phyloP scores from a whole-genome alignment of 1,139 yeast genomes.

The Yamadazyma membranifaciens region DNA sequence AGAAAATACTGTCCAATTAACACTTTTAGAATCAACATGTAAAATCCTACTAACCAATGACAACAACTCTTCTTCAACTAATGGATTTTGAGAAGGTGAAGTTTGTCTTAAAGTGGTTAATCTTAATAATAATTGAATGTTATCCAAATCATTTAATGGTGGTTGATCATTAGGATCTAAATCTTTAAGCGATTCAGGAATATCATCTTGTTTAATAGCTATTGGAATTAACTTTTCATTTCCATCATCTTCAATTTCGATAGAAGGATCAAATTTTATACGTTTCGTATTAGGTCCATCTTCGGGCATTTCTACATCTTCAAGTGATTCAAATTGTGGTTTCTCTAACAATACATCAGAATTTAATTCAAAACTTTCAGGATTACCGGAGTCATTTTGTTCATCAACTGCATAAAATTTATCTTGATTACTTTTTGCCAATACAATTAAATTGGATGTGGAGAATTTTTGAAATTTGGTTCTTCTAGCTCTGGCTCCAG shows the following conservation, averaged over 20 bases:
- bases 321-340: constrained; percentile 64
- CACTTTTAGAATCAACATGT: constrained; percentile 43
- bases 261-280: constrained; percentile 37
- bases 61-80: constrained; percentile 78
- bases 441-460: constrained; percentile 71
- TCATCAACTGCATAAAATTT: constrained; percentile 18
- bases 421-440: constrained; percentile 56
- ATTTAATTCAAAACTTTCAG: constrained; percentile 60
- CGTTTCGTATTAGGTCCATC: constrained; percentile 32
- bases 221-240: constrained; percentile 51
- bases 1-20: constrained; percentile 79
- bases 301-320: constrained; percentile 42
- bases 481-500: constrained; percentile 88
- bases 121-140: constrained; percentile 67
- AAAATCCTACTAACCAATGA: constrained; percentile 75
- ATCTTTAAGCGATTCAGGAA: constrained; percentile 54
- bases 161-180: constrained; percentile 88
- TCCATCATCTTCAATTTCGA: constrained; percentile 23
- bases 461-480: constrained; percentile 78
- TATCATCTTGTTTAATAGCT: constrained; percentile 57
- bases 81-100: constrained; percentile 65
- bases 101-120: constrained; percentile 65
- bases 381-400: constrained; percentile 23
- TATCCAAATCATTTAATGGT: constrained; percentile 64
- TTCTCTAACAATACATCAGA: constrained; percentile 80